Evolutionary conservation across 2,329 filamentous ascomycete genomes (phyloP).

Genomic region (Phaeosphaeria sp.): DNA sequence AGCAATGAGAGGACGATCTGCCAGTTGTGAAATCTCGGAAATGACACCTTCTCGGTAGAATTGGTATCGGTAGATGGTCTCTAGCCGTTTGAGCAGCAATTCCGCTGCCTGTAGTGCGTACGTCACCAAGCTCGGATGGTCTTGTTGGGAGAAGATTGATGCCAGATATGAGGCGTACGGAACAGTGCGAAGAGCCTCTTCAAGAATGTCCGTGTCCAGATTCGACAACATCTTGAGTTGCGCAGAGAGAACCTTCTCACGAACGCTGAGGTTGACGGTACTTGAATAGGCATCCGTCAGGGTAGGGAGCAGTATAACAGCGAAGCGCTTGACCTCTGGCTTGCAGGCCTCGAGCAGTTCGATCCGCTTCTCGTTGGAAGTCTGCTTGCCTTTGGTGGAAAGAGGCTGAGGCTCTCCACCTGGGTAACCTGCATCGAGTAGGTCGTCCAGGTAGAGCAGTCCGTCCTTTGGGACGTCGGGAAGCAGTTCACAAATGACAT

Average conservation of each 20-base stretch:
- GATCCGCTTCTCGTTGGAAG: slow-evolving; percentile 80
- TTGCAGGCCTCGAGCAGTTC: slow-evolving; percentile 83
- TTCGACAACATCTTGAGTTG: slow-evolving; percentile 98
- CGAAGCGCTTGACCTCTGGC: slow-evolving; percentile 86
- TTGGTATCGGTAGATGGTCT: slow-evolving; percentile 90
- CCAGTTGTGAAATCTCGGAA: slow-evolving; percentile 83
- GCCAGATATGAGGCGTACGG: slow-evolving; percentile 96
- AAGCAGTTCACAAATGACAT: slow-evolving; percentile 94
- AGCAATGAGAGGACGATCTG: slow-evolving; percentile 55
- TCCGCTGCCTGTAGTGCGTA: slow-evolving; percentile 89
- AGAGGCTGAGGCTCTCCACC: slow-evolving; percentile 54
- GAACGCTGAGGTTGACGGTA: slow-evolving; percentile 92
- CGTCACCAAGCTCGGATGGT: slow-evolving; percentile 85
- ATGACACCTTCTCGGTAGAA: slow-evolving; percentile 98
- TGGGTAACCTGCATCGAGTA: slow-evolving; percentile 57
- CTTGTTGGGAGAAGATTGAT: slow-evolving; percentile 92
- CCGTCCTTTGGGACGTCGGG: slow-evolving; percentile 71
- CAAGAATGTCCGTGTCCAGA: slow-evolving; percentile 81
- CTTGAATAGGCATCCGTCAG: slow-evolving; percentile 97
- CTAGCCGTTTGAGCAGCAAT: slow-evolving; percentile 81
- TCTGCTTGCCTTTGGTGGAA: slow-evolving; percentile 57
- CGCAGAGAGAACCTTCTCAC: slow-evolving; percentile 93
- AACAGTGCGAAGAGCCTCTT: slow-evolving; percentile 84
- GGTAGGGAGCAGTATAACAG: slow-evolving; percentile 90
- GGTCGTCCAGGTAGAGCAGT: slow-evolving; percentile 58